phyloP scores from a whole-genome alignment of 352 stramenopile species.

The Bremia lactucae region DNA sequence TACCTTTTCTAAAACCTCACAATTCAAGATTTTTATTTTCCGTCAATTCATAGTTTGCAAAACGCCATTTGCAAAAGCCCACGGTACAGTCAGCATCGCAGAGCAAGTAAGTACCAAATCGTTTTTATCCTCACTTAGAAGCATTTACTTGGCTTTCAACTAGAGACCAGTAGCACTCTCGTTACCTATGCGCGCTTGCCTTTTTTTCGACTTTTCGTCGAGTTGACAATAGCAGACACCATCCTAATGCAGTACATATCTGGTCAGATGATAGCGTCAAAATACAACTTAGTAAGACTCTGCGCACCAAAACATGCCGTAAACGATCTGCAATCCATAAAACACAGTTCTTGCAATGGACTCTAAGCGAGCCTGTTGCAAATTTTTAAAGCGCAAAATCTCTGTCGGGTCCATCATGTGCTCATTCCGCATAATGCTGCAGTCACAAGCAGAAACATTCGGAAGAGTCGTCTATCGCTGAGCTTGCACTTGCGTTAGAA shows the following conservation, averaged over 20 bases:
- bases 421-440: slow-evolving; percentile 47
- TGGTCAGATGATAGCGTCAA: not conserved
- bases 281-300: not conserved
- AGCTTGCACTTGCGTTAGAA: too few species aligned
- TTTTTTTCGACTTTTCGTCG: slow-evolving; percentile 38
- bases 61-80: too few species aligned
- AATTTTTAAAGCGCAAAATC: slow-evolving; percentile 82
- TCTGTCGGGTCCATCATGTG: slow-evolving; percentile 79
- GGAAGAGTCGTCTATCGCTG: too few species aligned
- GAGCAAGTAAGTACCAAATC: too few species aligned
- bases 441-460: slow-evolving; percentile 1
- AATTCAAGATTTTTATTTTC: too few species aligned
- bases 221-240: slow-evolving; percentile 75
- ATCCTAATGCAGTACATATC: slow-evolving; percentile 37
- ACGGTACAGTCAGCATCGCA: too few species aligned
- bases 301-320: slow-evolving; percentile 83
- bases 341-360: slow-evolving; percentile 81
- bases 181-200: slow-evolving; percentile 27
- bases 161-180: not conserved
- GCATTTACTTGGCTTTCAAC: not conserved
- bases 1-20: too few species aligned
- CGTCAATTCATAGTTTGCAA: too few species aligned
- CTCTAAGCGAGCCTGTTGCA: slow-evolving; percentile 64
- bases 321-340: slow-evolving; percentile 82
- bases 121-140: not conserved